A percentile compares a stretch with the other conserved stretches of the same genome.
These are phyloP conservation scores for Spongispora temasekensis DNA, from an alignment of 1,284 basidiomycete genomes.

Conservation along the genomic window DNA sequence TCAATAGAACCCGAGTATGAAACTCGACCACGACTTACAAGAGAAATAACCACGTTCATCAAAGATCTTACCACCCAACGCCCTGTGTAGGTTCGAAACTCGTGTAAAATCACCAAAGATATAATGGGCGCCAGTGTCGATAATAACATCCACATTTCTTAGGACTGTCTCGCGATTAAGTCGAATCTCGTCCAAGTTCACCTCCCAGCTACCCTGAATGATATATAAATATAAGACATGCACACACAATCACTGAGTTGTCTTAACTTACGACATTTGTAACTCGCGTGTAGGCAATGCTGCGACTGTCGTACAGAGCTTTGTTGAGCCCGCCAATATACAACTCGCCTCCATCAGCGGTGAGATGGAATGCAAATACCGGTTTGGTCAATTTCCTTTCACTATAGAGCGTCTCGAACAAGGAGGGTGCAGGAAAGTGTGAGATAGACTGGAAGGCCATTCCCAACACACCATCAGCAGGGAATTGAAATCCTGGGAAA, in stretches of 20 bases:
- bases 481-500: not conserved
- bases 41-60: not conserved
- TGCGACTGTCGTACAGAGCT: no score
- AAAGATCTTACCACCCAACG: not conserved
- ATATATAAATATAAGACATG: not conserved
- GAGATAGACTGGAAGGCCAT: not conserved
- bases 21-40: not conserved
- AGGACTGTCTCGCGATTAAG: not conserved
- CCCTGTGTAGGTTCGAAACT: not conserved
- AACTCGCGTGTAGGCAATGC: not conserved
- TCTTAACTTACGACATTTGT: not conserved
- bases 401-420: not conserved
- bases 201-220: not conserved
- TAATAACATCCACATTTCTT: not conserved
- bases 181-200: not conserved
- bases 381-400: no score
- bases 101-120: not conserved
- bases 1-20: not conserved
- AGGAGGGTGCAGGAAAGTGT: not conserved
- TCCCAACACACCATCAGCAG: not conserved
- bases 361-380: no score
- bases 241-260: not conserved
- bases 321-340: no score
- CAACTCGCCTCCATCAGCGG: not conserved
- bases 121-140: not conserved